Evolutionary conservation across 345 rosid genomes (phyloP).

Genomic region (Moricandia moricandioides): DNA sequence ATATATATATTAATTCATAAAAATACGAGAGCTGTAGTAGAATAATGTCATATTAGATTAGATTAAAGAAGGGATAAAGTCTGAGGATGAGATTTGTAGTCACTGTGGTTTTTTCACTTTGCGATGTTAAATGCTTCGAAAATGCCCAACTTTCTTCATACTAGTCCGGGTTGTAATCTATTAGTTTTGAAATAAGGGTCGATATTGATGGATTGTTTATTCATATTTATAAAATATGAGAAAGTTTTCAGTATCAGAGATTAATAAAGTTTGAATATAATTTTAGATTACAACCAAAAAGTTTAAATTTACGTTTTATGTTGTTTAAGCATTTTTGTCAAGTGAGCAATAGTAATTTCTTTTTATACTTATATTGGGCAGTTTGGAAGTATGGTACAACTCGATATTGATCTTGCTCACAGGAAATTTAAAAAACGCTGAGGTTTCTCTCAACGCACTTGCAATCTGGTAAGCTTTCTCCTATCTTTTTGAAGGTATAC

Average conservation of each 20-base stretch:
- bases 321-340: neutral
- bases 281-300: neutral
- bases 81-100: neutral
- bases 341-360: neutral
- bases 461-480: constrained; percentile 52
- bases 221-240: neutral
- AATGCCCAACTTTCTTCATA: neutral
- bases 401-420: constrained; percentile 63
- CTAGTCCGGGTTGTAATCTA: neutral
- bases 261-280: neutral
- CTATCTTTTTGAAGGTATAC: neutral
- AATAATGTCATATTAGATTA: neutral
- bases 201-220: neutral
- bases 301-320: neutral
- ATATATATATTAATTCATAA: neutral
- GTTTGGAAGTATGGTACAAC: constrained; percentile 81
- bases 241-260: neutral
- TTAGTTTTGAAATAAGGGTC: neutral
- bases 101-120: neutral
- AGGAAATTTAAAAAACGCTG: constrained; percentile 58
- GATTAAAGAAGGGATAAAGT: neutral
- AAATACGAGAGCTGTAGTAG: neutral
- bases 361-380: constrained; percentile 21
- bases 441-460: constrained; percentile 75
- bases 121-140: neutral